Conservation (phyloP, 352 stramenopile genomes). For the Phytophthora sansomeana region DNA sequence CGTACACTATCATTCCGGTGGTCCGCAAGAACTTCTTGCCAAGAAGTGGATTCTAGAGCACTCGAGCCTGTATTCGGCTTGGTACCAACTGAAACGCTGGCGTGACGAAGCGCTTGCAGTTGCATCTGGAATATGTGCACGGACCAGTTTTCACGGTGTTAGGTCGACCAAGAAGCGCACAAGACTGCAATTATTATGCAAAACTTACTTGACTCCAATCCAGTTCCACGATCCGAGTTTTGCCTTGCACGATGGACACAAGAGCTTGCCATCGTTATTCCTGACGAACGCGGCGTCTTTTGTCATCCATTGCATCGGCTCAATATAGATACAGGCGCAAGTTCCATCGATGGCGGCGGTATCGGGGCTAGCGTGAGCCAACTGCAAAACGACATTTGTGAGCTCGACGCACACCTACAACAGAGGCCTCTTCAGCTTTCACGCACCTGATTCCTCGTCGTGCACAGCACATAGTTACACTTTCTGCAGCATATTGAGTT, state of each 20-base stretch:
- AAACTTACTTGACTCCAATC: slow-evolving; percentile 76
- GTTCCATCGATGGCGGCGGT: slow-evolving; percentile 3
- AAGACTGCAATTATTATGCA: background rate
- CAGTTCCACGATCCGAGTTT: slow-evolving; percentile 86
- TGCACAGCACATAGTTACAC: slow-evolving; percentile 63
- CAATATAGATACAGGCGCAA: slow-evolving; percentile 53
- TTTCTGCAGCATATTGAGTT: slow-evolving; percentile 59
- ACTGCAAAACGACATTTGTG: slow-evolving; percentile 17
- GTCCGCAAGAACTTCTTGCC: too few relatives aligned
- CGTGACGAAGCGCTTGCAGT: slow-evolving; percentile 60
- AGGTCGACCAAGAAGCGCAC: background rate
- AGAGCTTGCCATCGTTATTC: slow-evolving; percentile 65
- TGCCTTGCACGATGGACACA: slow-evolving; percentile 68
- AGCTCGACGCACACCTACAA: background rate
- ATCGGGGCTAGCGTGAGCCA: slow-evolving; percentile 23
- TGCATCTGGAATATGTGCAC: slow-evolving; percentile 51
- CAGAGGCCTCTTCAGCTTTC: background rate
- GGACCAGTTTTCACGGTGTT: background rate
- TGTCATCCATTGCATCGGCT: slow-evolving; percentile 80
- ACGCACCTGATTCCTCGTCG: slow-evolving; percentile 57
- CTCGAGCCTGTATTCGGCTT: slow-evolving; percentile 51
- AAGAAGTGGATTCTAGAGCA: slow-evolving; percentile 16
- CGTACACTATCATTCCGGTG: slow-evolving; percentile 10
- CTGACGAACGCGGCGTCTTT: slow-evolving; percentile 31
- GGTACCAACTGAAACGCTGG: slow-evolving; percentile 71